phyloP scores from a whole-genome alignment of 148 eudicot species.

The Amaranthus cruentus region DNA sequence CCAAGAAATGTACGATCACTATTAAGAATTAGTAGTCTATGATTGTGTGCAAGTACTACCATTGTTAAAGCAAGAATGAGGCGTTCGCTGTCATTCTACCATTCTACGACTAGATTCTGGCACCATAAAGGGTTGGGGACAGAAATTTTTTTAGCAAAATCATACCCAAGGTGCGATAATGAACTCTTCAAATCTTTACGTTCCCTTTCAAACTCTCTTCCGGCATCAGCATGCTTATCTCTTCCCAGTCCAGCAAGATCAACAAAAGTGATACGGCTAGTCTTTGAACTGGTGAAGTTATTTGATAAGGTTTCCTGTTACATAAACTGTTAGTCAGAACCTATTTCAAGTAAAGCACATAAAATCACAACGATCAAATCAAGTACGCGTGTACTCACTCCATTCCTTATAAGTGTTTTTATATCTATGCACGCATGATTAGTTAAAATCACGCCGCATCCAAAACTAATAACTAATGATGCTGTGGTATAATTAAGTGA shows the following conservation, averaged over 20 bases:
- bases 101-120: not conserved
- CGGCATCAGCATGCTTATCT: constrained; percentile 50
- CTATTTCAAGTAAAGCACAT: not conserved
- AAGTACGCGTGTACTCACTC: not conserved
- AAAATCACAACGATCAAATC: not conserved
- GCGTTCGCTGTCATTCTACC: not conserved
- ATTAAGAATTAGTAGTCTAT: no score
- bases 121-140: not conserved
- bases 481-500: no score
- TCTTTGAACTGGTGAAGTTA: constrained; percentile 78
- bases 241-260: constrained; percentile 81
- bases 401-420: no score
- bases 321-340: no score
- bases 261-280: constrained; percentile 76
- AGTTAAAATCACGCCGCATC: no score
- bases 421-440: no score
- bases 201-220: constrained; percentile 53
- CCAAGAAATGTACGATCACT: not conserved
- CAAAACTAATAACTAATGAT: no score
- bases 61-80: no score
- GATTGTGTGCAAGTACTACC: no score
- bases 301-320: constrained; percentile 34
- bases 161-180: constrained; percentile 82
- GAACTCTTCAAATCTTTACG: constrained; percentile 71
- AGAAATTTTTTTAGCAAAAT: not conserved